Percentiles rank a stretch among this genome's conserved stretches.
Conservation (phyloP, 768 basidiomycete species). For the Lyophyllum atratum region DNA sequence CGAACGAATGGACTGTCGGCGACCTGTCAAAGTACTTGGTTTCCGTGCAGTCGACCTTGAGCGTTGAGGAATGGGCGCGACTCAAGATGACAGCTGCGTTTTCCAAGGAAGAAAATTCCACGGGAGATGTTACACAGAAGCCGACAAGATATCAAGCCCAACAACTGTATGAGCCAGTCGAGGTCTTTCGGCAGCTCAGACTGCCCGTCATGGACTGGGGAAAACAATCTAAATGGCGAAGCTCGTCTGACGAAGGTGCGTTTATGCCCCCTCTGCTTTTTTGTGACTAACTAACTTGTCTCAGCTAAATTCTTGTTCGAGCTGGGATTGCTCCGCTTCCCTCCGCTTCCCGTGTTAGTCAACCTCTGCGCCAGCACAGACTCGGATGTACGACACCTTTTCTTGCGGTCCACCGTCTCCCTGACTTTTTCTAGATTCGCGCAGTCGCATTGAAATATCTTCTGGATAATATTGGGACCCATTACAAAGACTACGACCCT, state of each 20-base stretch:
- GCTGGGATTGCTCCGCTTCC: constrained; percentile 68
- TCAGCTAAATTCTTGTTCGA: constrained; percentile 80
- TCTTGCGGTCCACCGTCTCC: background rate
- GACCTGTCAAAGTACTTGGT: constrained; percentile 89
- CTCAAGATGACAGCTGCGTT: constrained; percentile 78
- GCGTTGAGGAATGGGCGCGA: constrained; percentile 47
- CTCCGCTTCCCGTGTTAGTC: constrained; percentile 67
- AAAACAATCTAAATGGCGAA: constrained; percentile 72
- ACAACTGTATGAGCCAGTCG: constrained; percentile 84
- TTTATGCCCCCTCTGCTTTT: background rate
- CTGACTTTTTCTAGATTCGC: constrained; percentile 35
- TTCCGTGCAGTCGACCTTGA: constrained; percentile 64
- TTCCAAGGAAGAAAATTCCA: constrained; percentile 47
- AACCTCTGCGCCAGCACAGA: constrained; percentile 65
- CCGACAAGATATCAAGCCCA: constrained; percentile 58
- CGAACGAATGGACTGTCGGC: constrained; percentile 85
- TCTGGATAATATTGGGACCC: constrained; percentile 65
- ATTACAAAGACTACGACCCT: constrained; percentile 64
- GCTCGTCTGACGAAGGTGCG: constrained; percentile 85
- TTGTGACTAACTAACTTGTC: background rate
- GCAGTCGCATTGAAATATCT: constrained; percentile 77
- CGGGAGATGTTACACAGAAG: constrained; percentile 30
- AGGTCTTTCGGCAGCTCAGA: constrained; percentile 67
- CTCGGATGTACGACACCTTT: constrained; percentile 27
- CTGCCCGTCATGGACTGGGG: constrained; percentile 92